Evolutionary conservation across 2,329 filamentous ascomycete species (phyloP), one percentile per base, ranked within the genome.

Genomic region (Spiromastix sp.): DNA sequence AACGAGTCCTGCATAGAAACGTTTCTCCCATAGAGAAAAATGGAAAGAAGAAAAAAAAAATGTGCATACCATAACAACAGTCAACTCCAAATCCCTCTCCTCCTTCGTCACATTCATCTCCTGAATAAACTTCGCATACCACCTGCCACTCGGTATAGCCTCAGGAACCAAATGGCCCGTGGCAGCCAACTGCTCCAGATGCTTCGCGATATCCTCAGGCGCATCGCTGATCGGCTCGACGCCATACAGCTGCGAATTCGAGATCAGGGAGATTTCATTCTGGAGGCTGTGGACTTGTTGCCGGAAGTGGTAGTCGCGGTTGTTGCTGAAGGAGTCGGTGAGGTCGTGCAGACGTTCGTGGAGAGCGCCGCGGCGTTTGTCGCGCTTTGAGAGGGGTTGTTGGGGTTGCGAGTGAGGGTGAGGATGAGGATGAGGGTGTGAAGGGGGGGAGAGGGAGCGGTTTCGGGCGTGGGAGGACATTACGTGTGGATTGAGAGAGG

Each of bases 211-310:
- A 38, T 82, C 74, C 42, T 85, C 79, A 30, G 70, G 64, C 15
- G 61, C 63, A 44, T 79, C 75, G 10, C 73, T 72, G 36, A 94
- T 69, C 32, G 84, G 77, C 41, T 76, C 73, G 41, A 77, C 69
- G 34, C 71, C 68, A 56, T 93, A 93, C 1, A 84, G 81, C 51
- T 94, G 81, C 34, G 91, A 83, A 47, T 83, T 79, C 57, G 85
- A 79, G 46, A 94, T 85, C 30, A 93, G 71, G 39, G 75, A 84
- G 62, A 87, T 86, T 58, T 94, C 87, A 45, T 85, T 79, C 61
- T 95, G 87, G n/a, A 95, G 77, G 46, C 85, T 85, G 51, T 91
- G 81, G 2, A 95, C 72, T 60, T 95, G 85, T 46, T 91, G 83
- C 42, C 87, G 78, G 59, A 93, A 96, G 49, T 85, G 79, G 43